Conservation (phyloP, 441 rosid genomes). For the Raphanus hybrid region DNA sequence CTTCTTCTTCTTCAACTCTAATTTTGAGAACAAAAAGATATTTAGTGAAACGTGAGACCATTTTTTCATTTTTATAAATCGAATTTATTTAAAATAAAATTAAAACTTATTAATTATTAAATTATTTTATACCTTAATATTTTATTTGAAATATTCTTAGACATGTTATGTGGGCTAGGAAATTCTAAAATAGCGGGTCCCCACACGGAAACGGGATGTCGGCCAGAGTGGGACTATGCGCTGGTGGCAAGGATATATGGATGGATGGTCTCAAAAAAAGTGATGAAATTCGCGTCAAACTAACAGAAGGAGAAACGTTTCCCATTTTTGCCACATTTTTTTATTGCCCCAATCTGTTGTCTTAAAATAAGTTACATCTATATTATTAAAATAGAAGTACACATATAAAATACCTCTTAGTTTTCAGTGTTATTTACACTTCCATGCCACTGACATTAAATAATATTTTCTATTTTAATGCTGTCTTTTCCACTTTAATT, state of each 20-base stretch:
- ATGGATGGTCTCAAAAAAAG: not conserved
- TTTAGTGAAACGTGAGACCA: not conserved
- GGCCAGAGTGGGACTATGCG: conserved; percentile 10
- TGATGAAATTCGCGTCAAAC: conserved; percentile 8
- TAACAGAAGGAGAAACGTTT: not conserved
- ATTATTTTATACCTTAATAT: not conserved
- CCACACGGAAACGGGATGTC: conserved; percentile 20
- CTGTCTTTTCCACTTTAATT: too few relatives aligned
- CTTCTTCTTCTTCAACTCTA: not conserved
- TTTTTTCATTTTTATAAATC: not conserved
- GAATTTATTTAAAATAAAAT: not conserved
- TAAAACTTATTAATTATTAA: not conserved
- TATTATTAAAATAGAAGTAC: too few relatives aligned
- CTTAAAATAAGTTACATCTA: too few relatives aligned
- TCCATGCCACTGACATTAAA: too few relatives aligned
- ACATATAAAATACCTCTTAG: too few relatives aligned
- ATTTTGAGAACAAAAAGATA: not conserved
- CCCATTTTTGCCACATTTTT: not conserved
- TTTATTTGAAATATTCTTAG: not conserved
- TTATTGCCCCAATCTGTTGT: not conserved
- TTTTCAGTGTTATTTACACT: too few relatives aligned
- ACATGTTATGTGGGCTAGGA: not conserved
- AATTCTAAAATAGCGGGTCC: not conserved
- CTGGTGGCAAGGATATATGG: not conserved
- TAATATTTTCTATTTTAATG: too few relatives aligned